Base-by-base conservation (phyloP, 2,329 filamentous ascomycete genomes). In the Diaporthe amygdali region DNA sequence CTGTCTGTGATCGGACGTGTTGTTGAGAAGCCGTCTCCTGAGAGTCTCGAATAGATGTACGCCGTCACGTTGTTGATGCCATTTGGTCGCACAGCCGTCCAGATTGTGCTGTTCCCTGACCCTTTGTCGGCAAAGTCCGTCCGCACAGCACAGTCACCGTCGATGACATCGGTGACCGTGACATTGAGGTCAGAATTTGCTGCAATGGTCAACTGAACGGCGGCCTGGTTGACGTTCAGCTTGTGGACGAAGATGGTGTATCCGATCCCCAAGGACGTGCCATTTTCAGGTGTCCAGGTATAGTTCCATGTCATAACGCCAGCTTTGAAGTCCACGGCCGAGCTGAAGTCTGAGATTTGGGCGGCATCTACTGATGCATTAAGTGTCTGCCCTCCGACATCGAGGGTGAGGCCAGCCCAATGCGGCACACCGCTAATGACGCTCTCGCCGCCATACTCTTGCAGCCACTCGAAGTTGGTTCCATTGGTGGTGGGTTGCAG, bases 371-470 rank as follows among this genome's bases (percentile, higher is more conserved):
- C 90, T 0, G 84, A 88, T 3, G 91, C 89, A 81, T 92, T 87
- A 39, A 94, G 82, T 59, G 88, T 85, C 10, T 82, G 81, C 69
- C 86, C 83, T 3, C 86, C 87, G 3, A 89, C 80, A 66, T 90
- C 85, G 22, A 93, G 82, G 3, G 69, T 72, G 49, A 72, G 34
- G 25, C 71, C 71, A 25, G 71, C 71, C 44, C 90, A 92, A 77
- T 94, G 92, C 8, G 92, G 92, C 20, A 94, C 86, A 30, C 92
- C 92, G 66, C 88, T 89, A 73, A 94, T 92, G 64, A 92, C 90
- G 75, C 89, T 92, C 76, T 94, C 92, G 70, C 88, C 92, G 41
- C 71, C 71, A 51, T 72, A 72, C 74, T 93, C 89, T 69, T 88
- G 85, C 52, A 94, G 79, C 91, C 92, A 93, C 0, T 85, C 85